Conservation (phyloP, 192 early-diverging fungal genomes). For the Jimgerdemannia flammicorona region DNA sequence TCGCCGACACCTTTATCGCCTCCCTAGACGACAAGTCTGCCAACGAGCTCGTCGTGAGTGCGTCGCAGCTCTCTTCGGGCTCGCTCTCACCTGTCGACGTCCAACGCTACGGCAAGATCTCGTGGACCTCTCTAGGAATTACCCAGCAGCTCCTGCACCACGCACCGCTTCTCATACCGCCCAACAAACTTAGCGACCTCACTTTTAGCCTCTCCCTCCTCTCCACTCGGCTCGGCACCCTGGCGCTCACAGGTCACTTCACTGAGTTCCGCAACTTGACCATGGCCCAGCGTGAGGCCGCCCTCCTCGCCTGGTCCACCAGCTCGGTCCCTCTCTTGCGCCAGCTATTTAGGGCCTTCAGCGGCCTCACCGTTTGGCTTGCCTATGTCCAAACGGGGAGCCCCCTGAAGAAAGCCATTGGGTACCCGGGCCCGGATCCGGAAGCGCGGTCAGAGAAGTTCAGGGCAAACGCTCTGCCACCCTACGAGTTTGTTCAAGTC, state of each 20-base stretch:
- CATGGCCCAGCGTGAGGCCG: constrained; percentile 21
- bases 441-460: constrained; percentile 34
- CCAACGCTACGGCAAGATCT: constrained; percentile 25
- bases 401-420: constrained; percentile 38
- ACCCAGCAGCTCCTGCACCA: background rate
- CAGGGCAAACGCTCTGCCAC: constrained; percentile 34
- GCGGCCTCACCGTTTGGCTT: constrained; percentile 10
- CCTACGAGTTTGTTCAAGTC: constrained; percentile 51
- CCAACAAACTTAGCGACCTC: constrained; percentile 17
- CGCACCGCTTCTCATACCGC: constrained; percentile 1
- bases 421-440: constrained; percentile 51
- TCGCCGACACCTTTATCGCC: constrained; percentile 47
- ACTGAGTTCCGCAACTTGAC: constrained; percentile 28
- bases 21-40: constrained; percentile 30
- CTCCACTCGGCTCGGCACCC: constrained; percentile 21
- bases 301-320: constrained; percentile 22
- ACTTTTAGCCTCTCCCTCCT: constrained; percentile 21
- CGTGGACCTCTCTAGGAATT: constrained; percentile 24
- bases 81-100: constrained; percentile 25
- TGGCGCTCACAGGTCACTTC: constrained; percentile 21
- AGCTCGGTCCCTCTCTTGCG: constrained; percentile 20
- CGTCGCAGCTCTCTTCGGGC: background rate
- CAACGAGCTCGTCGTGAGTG: constrained; percentile 21
- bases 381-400: constrained; percentile 19
- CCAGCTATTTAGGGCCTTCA: constrained; percentile 24